phyloP scores from a whole-genome alignment of 108 stramenopile species.

The Nitzschia sp. region DNA sequence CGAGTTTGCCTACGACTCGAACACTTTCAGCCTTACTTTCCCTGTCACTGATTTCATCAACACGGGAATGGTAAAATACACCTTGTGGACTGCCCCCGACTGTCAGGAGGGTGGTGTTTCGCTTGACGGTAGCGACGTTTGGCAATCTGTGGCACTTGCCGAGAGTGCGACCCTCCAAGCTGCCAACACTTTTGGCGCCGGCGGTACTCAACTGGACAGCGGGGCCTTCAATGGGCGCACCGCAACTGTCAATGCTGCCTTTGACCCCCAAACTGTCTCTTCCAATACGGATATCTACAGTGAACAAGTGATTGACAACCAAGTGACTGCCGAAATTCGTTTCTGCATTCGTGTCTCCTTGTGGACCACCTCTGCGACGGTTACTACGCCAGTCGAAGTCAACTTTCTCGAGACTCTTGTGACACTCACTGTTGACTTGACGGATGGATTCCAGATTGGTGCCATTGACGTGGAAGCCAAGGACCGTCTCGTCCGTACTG shows the following conservation, averaged over 20 bases:
- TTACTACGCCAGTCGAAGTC: slow-evolving; percentile 13
- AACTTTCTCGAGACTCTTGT: slow-evolving; percentile 26
- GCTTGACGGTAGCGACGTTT: neutral
- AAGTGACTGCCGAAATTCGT: neutral
- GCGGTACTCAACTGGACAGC: neutral
- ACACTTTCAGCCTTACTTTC: slow-evolving; percentile 9
- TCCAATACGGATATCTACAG: neutral
- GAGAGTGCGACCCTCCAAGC: neutral
- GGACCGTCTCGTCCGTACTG: slow-evolving; percentile 12
- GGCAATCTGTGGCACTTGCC: neutral
- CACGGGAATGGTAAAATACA: neutral
- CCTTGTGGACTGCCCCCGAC: neutral
- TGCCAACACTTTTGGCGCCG: neutral
- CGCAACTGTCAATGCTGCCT: neutral
- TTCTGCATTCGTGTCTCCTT: slow-evolving; percentile 7
- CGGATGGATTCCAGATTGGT: slow-evolving; percentile 1
- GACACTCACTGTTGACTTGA: slow-evolving; percentile 19
- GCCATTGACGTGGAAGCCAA: slow-evolving; percentile 6
- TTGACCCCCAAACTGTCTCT: neutral
- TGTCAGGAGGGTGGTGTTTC: neutral
- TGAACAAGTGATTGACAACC: neutral
- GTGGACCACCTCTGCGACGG: neutral
- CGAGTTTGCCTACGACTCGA: neutral
- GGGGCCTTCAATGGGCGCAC: slow-evolving; percentile 3
- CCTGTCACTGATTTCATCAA: slow-evolving; percentile 3